Evolutionary conservation across 2,329 filamentous ascomycete species (phyloP).

Genomic region (Penicillium sp.): DNA sequence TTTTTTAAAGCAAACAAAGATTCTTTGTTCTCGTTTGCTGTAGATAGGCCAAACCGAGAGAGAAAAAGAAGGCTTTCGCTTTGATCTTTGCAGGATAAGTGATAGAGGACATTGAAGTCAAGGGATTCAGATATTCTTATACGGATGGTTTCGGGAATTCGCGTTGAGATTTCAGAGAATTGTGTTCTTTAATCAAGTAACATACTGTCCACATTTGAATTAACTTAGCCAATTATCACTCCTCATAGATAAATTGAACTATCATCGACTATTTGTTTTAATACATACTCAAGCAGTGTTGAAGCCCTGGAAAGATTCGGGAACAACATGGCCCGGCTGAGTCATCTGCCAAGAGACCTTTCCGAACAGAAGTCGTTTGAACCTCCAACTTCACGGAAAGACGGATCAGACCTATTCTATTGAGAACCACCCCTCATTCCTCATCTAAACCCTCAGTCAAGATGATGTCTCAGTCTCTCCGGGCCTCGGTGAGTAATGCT

Average conservation of each 20-base stretch:
- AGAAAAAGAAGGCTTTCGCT: background rate
- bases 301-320: constrained; percentile 1
- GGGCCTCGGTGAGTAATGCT: constrained; percentile 54
- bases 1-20: background rate
- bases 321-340: constrained; percentile 7
- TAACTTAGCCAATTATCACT: background rate
- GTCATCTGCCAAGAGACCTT: constrained; percentile 25
- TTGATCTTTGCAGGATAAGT: background rate
- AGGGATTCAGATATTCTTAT: background rate
- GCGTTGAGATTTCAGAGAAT: background rate
- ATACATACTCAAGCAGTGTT: background rate
- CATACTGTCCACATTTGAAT: background rate
- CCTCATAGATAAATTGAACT: background rate
- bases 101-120: background rate
- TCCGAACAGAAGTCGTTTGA: constrained; percentile 29
- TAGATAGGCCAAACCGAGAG: background rate
- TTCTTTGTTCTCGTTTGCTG: background rate
- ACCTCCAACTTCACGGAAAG: constrained; percentile 27
- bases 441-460: constrained; percentile 33
- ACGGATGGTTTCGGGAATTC: background rate
- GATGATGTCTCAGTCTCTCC: constrained; percentile 62
- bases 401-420: constrained; percentile 25
- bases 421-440: constrained; percentile 24
- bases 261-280: background rate
- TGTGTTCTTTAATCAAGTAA: too few species aligned